Conservation (phyloP, 192 early-diverging fungal species). For the Entomortierella lignicola region DNA sequence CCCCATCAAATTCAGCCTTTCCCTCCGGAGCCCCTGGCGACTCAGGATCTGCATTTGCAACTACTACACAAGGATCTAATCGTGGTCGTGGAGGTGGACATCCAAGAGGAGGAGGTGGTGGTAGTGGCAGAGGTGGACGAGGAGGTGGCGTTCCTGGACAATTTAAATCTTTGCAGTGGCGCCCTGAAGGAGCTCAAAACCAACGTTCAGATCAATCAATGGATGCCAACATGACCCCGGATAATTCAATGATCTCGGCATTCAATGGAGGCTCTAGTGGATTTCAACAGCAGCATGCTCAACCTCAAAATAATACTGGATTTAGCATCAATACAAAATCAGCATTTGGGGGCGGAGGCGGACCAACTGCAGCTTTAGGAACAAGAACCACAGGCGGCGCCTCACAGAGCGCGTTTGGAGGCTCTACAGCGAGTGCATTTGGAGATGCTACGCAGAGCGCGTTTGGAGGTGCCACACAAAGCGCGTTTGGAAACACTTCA, state of each 20-base stretch:
- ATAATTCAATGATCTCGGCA: constrained; percentile 1
- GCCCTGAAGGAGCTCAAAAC: constrained; percentile 4
- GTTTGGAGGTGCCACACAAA: constrained; percentile 14
- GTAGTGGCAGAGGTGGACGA: constrained; percentile 8
- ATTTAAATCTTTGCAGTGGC: constrained; percentile 26
- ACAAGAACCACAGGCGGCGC: constrained; percentile 1
- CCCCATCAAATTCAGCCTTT: constrained; percentile 3
- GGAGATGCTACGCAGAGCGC: constrained; percentile 4
- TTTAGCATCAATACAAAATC: not conserved
- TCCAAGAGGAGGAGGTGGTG: not conserved
- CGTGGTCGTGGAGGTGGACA: constrained; percentile 14
- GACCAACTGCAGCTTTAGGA: not conserved
- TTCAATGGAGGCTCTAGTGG: not conserved
- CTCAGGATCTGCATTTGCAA: constrained; percentile 2
- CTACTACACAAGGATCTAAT: not conserved
- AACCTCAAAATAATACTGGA: not conserved
- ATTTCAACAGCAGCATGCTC: too few species aligned
- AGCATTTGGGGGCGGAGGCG: not conserved
- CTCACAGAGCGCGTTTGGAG: constrained; percentile 17
- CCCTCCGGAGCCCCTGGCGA: not conserved
- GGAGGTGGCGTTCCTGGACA: constrained; percentile 24
- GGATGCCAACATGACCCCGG: constrained; percentile 10
- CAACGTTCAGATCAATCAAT: not conserved
- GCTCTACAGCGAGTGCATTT: too few species aligned
- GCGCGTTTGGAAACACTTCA: not conserved